These are phyloP conservation scores for Debaryomyces subglobosus DNA, from an alignment of 1,139 yeast genomes.

Conservation along the genomic window DNA sequence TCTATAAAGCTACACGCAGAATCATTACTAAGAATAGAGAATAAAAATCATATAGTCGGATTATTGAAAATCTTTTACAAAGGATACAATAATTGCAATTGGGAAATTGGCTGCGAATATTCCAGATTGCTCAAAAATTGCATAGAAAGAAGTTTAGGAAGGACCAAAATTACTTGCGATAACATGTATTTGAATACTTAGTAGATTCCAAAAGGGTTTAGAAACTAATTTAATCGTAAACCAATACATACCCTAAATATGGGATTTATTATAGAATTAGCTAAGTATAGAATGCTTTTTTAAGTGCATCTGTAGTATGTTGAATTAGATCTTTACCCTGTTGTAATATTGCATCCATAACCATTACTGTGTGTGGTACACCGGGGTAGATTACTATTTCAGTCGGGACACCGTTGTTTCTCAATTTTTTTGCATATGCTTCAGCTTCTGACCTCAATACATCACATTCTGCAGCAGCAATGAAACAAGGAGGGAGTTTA, in stretches of 20 bases:
- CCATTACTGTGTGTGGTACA: constrained; percentile 54
- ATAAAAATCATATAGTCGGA: constrained; percentile 57
- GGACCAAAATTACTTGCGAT: constrained; percentile 48
- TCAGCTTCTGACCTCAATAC: constrained; percentile 50
- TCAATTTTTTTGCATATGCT: constrained; percentile 42
- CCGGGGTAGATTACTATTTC: constrained; percentile 41
- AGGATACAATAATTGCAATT: constrained; percentile 51
- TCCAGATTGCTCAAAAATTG: constrained; percentile 55
- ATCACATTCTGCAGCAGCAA: constrained; percentile 50
- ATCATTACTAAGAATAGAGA: constrained; percentile 41
- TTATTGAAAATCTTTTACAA: constrained; percentile 52
- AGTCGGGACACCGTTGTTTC: constrained; percentile 39
- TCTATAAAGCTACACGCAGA: constrained; percentile 44
- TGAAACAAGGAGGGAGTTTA: constrained; percentile 44
- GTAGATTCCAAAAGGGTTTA: neutral
- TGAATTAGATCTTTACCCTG: constrained; percentile 42
- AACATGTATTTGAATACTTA: constrained; percentile 43
- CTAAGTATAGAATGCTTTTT: constrained; percentile 19
- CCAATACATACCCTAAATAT: neutral
- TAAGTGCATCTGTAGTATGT: constrained; percentile 34
- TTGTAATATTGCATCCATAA: constrained; percentile 45
- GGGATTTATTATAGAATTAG: neutral
- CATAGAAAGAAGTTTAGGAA: constrained; percentile 45
- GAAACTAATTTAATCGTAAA: neutral
- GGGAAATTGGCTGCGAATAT: constrained; percentile 63